Percentiles rank a stretch among this genome's conserved stretches.
Evolutionary conservation across 768 basidiomycete genomes (phyloP).

Genomic region (Dentipellis fragilis): DNA sequence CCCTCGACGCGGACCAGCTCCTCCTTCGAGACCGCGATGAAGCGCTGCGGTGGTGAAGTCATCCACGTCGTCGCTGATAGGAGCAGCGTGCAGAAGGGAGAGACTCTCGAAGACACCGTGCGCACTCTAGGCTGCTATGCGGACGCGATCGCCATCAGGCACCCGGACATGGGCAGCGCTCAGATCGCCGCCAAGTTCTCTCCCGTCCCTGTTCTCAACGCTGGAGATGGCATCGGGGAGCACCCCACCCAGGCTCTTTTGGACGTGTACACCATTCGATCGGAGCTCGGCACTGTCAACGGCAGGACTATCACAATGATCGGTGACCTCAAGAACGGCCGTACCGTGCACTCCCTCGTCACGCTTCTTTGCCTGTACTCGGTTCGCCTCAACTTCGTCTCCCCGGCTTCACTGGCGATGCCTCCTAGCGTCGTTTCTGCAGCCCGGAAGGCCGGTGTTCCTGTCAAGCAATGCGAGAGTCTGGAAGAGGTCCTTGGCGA

Average conservation of each 20-base stretch:
- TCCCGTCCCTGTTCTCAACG: slow-evolving; percentile 92
- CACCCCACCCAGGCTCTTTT: slow-evolving; percentile 92
- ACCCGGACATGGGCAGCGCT: slow-evolving; percentile 90
- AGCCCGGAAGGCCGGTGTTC: slow-evolving; percentile 75
- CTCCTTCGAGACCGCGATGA: slow-evolving; percentile 98
- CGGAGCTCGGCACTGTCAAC: slow-evolving; percentile 95
- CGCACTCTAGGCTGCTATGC: slow-evolving; percentile 92
- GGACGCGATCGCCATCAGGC: slow-evolving; percentile 89
- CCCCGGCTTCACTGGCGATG: slow-evolving; percentile 82
- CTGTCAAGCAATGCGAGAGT: slow-evolving; percentile 73
- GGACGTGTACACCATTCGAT: slow-evolving; percentile 91
- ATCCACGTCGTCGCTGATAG: slow-evolving; percentile 72
- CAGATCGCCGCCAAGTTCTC: slow-evolving; percentile 94
- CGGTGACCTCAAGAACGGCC: slow-evolving; percentile 95
- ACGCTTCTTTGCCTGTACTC: slow-evolving; percentile 85
- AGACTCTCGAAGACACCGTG: slow-evolving; percentile 86
- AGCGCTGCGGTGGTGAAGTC: slow-evolving; percentile 92
- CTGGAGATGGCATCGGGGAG: slow-evolving; percentile 94
- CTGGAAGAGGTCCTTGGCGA: slow-evolving; percentile 85
- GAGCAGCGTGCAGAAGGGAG: slow-evolving; percentile 90
- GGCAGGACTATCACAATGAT: slow-evolving; percentile 88
- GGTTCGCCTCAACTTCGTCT: slow-evolving; percentile 92
- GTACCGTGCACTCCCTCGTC: slow-evolving; percentile 95
- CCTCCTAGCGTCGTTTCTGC: slow-evolving; percentile 74
- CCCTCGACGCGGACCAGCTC: slow-evolving; percentile 92